These are phyloP conservation scores for Pestalotiopsis sp. DNA, from an alignment of 2,329 filamentous ascomycete genomes.

Conservation along the genomic window DNA sequence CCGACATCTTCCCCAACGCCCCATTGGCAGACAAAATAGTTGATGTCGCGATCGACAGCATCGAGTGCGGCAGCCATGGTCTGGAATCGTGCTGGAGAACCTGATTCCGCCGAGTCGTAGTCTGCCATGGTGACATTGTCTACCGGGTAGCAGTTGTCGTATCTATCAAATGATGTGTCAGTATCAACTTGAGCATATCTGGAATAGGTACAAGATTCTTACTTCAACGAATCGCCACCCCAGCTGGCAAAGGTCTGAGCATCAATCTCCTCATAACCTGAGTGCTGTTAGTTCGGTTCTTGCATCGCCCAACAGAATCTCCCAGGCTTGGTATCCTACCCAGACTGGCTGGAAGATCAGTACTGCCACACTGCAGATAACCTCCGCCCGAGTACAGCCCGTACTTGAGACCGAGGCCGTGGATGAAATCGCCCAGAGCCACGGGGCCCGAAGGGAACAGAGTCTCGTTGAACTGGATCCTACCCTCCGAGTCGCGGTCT, in stretches of 20 bases:
- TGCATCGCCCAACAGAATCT: too few species aligned
- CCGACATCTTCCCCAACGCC: constrained; percentile 50
- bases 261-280: constrained; percentile 45
- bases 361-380: constrained; percentile 46
- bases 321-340: constrained; percentile 29
- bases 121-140: constrained; percentile 45
- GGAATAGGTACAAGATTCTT: constrained; percentile 19
- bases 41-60: constrained; percentile 40
- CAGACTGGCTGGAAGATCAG: constrained; percentile 44
- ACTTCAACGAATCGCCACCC: constrained; percentile 56
- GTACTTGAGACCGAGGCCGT: constrained; percentile 50
- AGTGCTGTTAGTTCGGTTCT: neutral
- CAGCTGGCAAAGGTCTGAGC: constrained; percentile 43
- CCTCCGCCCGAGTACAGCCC: constrained; percentile 57
- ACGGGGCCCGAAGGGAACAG: constrained; percentile 53
- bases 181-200: neutral
- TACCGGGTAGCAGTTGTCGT: constrained; percentile 52
- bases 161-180: constrained; percentile 26
- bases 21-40: constrained; percentile 58
- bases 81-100: constrained; percentile 43
- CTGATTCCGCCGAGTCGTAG: constrained; percentile 38
- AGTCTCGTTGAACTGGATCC: constrained; percentile 50
- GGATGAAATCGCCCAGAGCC: constrained; percentile 51
- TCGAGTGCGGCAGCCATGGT: constrained; percentile 48
- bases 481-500: constrained; percentile 42